Conservation (phyloP, 1,139 yeast species). For the Tardiomyces blankii region DNA sequence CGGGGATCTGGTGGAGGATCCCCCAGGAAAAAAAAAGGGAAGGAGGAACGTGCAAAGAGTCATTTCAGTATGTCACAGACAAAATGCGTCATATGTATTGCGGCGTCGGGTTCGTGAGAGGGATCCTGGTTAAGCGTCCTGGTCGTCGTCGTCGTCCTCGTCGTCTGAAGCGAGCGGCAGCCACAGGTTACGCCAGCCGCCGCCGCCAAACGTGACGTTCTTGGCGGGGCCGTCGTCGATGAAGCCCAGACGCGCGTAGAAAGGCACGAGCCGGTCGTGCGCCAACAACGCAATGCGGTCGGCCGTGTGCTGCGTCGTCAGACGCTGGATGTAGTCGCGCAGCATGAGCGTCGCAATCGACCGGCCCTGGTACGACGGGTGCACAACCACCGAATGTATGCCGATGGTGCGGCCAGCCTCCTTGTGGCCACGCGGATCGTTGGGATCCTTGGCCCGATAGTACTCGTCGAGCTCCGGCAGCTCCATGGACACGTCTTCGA, state of each 20-base stretch:
- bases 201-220: constrained; percentile 47
- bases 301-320: constrained; percentile 80
- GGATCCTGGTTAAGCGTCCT: not conserved
- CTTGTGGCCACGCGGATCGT: constrained; percentile 50
- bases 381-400: constrained; percentile 70
- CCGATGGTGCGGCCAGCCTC: constrained; percentile 71
- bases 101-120: no score
- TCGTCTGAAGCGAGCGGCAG: constrained; percentile 37
- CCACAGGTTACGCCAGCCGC: constrained; percentile 56
- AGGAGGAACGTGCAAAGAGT: no score
- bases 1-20: no score
- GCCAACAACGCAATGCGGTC: constrained; percentile 66
- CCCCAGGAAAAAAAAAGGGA: no score
- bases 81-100: no score
- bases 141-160: constrained; percentile 12
- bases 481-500: constrained; percentile 61
- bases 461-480: constrained; percentile 34
- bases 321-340: constrained; percentile 83
- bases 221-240: constrained; percentile 46
- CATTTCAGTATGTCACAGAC: no score
- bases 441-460: constrained; percentile 16
- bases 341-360: constrained; percentile 73
- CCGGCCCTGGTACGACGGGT: constrained; percentile 69
- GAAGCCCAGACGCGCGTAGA: constrained; percentile 76
- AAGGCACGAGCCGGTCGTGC: constrained; percentile 56